Percentiles rank a stretch among this genome's conserved stretches.
Conservation (phyloP, 495 filamentous ascomycete species). For the Hypoxylon cercidicola region DNA sequence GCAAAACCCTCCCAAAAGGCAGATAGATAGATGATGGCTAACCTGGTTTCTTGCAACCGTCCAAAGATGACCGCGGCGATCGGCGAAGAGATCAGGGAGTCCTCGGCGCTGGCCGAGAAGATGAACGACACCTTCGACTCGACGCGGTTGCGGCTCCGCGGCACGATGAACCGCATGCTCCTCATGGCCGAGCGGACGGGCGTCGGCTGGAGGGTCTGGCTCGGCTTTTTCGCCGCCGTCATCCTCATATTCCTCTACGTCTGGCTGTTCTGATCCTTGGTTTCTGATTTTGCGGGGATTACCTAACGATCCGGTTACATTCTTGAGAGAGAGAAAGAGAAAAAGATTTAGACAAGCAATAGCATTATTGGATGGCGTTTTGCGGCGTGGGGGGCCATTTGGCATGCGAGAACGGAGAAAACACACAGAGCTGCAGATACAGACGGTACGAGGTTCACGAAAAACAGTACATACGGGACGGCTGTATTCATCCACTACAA, state of each 20-base stretch:
- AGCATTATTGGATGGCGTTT: conserved; percentile 9
- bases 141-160: conserved; percentile 78
- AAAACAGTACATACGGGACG: conserved; percentile 25
- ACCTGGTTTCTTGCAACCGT: conserved; percentile 4
- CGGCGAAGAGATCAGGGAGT: conserved; percentile 91
- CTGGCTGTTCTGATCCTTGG: conserved; percentile 74
- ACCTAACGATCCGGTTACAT: background rate
- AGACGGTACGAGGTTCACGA: conserved; percentile 25
- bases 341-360: conserved; percentile 1
- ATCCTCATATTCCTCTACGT: conserved; percentile 87
- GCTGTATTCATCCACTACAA: conserved; percentile 17
- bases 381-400: conserved; percentile 2
- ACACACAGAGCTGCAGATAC: conserved; percentile 4
- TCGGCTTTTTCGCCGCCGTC: conserved; percentile 84
- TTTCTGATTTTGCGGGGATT: background rate
- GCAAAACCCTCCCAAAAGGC: background rate
- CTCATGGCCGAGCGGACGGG: conserved; percentile 94
- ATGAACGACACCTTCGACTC: conserved; percentile 93
- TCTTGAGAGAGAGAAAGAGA: background rate
- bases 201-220: conserved; percentile 93
- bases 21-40: conserved; percentile 17
- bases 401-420: background rate
- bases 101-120: conserved; percentile 81
- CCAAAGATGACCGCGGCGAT: conserved; percentile 90
- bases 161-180: conserved; percentile 97